Percentiles rank a stretch among this genome's conserved stretches.
phyloP scores from a whole-genome alignment of 2,329 filamentous ascomycete genomes.

The Lachnellula occidentalis region DNA sequence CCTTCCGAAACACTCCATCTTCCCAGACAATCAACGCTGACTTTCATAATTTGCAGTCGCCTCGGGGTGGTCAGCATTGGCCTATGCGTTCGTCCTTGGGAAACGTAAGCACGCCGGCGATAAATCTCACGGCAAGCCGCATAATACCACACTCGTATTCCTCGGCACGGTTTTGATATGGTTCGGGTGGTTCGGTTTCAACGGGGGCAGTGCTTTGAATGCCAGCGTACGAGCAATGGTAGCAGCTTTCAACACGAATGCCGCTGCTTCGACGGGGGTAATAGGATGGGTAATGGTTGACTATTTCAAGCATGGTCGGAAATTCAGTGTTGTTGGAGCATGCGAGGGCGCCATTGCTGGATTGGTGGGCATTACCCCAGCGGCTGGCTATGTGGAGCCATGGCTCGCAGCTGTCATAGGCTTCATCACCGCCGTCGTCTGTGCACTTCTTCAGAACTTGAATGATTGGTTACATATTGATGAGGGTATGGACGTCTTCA shows the following conservation, averaged over 20 bases:
- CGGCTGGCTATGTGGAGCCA: conserved; percentile 49
- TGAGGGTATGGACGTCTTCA: conserved; percentile 55
- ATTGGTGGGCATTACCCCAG: conserved; percentile 53
- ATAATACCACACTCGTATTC: conserved; percentile 59
- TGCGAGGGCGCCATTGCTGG: conserved; percentile 51
- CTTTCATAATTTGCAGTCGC: conserved; percentile 34
- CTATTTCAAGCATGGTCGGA: conserved; percentile 40
- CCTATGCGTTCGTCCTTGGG: conserved; percentile 58
- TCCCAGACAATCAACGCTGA: too few relatives aligned
- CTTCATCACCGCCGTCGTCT: conserved; percentile 43
- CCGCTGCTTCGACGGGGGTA: conserved; percentile 49
- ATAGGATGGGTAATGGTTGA: conserved; percentile 50
- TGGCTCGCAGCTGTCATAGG: conserved; percentile 48
- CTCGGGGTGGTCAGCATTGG: conserved; percentile 56
- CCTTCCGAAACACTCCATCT: too few relatives aligned
- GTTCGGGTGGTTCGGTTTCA: conserved; percentile 56
- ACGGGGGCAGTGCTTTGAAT: conserved; percentile 47
- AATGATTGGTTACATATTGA: conserved; percentile 50
- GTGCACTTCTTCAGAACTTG: conserved; percentile 42
- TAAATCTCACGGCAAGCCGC: conserved; percentile 47
- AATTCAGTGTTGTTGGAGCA: conserved; percentile 47
- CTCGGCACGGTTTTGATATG: conserved; percentile 60
- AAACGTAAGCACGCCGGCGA: conserved; percentile 47
- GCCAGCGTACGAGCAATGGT: conserved; percentile 47
- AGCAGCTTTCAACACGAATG: conserved; percentile 54